A percentile compares a stretch with the other conserved stretches of the same genome.
These are phyloP conservation scores for Zygnema cylindricum DNA, from an alignment of 139 green algal species.

Conservation along the genomic window DNA sequence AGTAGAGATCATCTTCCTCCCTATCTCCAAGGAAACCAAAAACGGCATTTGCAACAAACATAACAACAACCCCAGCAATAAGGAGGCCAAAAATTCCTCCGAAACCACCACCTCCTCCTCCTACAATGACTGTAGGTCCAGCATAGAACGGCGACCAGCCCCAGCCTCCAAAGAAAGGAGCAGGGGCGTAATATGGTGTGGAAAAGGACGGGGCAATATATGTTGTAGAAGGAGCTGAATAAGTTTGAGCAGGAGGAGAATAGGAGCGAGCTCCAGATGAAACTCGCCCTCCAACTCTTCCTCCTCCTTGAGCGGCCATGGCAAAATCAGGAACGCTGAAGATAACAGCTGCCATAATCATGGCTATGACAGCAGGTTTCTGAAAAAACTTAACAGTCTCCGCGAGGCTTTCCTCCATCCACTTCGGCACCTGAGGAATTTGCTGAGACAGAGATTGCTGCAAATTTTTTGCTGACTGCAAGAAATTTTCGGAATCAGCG, in stretches of 20 bases:
- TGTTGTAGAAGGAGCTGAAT: not conserved
- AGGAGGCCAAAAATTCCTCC: conserved; percentile 36
- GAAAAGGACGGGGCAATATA: conserved; percentile 15
- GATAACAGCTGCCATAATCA: conserved; percentile 17
- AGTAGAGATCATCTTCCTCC: conserved; percentile 5
- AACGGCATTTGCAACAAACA: conserved; percentile 20
- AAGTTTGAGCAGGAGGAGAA: not conserved
- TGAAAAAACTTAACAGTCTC: not conserved
- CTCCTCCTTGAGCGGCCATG: conserved; percentile 44
- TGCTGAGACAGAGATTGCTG: not conserved
- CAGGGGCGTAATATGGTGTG: conserved; percentile 40
- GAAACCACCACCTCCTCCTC: not conserved
- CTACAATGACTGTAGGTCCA: conserved; percentile 44
- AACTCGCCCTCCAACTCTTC: conserved; percentile 46
- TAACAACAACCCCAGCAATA: conserved; percentile 25
- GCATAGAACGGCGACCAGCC: conserved; percentile 4
- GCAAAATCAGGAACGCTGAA: conserved; percentile 6
- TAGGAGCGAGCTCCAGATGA: conserved; percentile 21
- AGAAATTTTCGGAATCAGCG: not conserved
- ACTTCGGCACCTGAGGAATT: not conserved
- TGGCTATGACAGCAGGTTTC: not conserved
- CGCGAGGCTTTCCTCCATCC: not conserved
- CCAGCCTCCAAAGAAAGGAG: conserved; percentile 51
- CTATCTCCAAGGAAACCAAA: conserved; percentile 13
- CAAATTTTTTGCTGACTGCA: not conserved